Base-by-base conservation (phyloP, 768 basidiomycete genomes). In the Tulasnella calospora region DNA sequence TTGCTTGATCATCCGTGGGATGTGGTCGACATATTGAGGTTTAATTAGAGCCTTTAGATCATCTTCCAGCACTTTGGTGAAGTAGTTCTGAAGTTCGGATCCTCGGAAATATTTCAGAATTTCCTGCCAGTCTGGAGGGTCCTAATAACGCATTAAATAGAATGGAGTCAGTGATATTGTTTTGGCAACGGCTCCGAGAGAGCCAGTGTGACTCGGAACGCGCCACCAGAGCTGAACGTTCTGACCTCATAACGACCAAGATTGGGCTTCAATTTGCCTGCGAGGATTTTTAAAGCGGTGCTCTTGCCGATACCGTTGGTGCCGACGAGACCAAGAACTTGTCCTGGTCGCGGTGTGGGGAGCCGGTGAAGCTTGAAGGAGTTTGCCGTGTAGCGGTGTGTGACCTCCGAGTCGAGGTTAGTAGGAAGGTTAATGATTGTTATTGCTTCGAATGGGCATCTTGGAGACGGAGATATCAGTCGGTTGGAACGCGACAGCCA, bases 241-340 rank as follows among this genome's bases (percentile, higher is more conserved):
- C 61, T 67, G 27, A 95, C 94, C 83, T 99, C 98, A 84, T 98
- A 99, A 81, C 94, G 90, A 12, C 98, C 98, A 75, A 99, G 88
- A 85, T 99, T 99, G 10, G 98, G 97, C 85, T 99, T 99, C 79
- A 97, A 88, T 84, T 98, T 99, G 73, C 98, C 98, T 21, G 96
- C 95, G 40, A 99, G 86, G 79, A 99, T 93, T 86, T 99, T 99
- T 78, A 99, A 87, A 7, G 98, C 98, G 0, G 98, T 99, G 81
- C 94, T 96, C 87, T 99, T 99, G 76, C 98, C 98, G 81, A 99
- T 99, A 91, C 98, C 98, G 85, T 99, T 99, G 0, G 97, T 98
- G 41, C 98, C 98, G 27, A 99, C 98, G 51, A 99, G 89, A 80
- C 98, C 98, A n/a, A 99, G 89, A 3, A 99, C 98, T 85, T 99